Evolutionary conservation across 2,329 filamentous ascomycete species (phyloP).

Genomic region (Fusarium albosuccineum): DNA sequence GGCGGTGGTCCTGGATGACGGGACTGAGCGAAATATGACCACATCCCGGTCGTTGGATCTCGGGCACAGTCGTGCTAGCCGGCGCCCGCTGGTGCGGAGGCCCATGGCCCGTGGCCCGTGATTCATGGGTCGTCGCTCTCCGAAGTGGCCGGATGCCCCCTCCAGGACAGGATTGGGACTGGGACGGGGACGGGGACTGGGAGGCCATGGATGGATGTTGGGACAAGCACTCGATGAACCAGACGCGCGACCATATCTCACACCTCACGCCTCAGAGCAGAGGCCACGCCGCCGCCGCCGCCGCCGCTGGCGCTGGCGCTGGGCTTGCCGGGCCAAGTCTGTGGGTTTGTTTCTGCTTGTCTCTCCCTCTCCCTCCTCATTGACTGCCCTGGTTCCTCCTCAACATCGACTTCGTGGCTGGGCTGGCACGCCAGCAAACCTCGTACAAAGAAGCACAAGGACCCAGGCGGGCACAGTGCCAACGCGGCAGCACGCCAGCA

Average conservation of each 20-base stretch:
- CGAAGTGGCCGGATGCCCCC: conserved; percentile 38
- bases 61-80: conserved; percentile 40
- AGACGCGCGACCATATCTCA: too few relatives aligned
- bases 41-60: conserved; percentile 42
- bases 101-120: conserved; percentile 33
- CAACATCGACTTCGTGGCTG: conserved; percentile 36
- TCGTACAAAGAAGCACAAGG: conserved; percentile 37
- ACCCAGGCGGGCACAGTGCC: conserved; percentile 39
- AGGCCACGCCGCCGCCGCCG: conserved; percentile 28
- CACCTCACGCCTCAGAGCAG: neutral
- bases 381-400: conserved; percentile 7
- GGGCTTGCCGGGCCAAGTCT: conserved; percentile 17
- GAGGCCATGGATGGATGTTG: conserved; percentile 2
- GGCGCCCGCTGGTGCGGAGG: conserved; percentile 45
- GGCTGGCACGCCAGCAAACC: conserved; percentile 38
- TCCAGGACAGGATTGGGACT: conserved; percentile 35
- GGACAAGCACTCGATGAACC: conserved; percentile 24
- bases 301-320: conserved; percentile 16
- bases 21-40: conserved; percentile 43
- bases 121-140: conserved; percentile 38
- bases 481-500: conserved; percentile 29
- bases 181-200: too few relatives aligned
- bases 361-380: conserved; percentile 9
- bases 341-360: conserved; percentile 16
- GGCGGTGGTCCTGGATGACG: conserved; percentile 14